Conservation (phyloP, 352 stramenopile species). For the Discostella stelligera region DNA sequence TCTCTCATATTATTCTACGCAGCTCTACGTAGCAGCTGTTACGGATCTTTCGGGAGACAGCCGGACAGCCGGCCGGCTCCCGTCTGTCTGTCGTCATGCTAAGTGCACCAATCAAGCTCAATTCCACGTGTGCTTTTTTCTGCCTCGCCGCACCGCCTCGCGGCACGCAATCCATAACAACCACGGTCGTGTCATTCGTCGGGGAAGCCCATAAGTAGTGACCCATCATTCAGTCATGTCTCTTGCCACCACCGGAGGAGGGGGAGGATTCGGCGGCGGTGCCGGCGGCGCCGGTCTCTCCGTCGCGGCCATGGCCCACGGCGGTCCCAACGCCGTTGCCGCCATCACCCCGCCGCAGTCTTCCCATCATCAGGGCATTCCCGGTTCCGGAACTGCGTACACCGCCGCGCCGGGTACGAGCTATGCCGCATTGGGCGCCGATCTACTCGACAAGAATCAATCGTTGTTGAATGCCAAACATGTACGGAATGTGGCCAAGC, state of each 20-base stretch:
- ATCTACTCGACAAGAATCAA: constrained; percentile 77
- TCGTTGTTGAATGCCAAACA: constrained; percentile 54
- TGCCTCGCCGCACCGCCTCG: no score
- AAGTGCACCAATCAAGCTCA: no score
- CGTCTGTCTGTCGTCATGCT: no score
- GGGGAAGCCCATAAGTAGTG: no score
- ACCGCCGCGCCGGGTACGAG: constrained; percentile 33
- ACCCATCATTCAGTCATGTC: constrained; percentile 55
- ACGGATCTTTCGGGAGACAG: no score
- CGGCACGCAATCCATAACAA: no score
- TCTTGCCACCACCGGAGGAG: constrained; percentile 63
- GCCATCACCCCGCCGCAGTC: constrained; percentile 35
- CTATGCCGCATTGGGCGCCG: constrained; percentile 53
- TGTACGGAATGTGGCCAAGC: constrained; percentile 47
- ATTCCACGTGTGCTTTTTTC: no score
- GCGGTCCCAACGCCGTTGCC: constrained; percentile 45
- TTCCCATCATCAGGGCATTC: constrained; percentile 28
- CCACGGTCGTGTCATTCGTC: no score
- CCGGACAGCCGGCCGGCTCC: no score
- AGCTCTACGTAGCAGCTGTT: no score
- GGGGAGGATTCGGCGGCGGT: constrained; percentile 35
- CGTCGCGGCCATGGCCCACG: constrained; percentile 62
- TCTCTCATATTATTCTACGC: no score
- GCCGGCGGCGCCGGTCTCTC: constrained; percentile 46
- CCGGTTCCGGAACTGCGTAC: constrained; percentile 8